Percentiles rank a stretch among this genome's conserved stretches.
These are phyloP conservation scores for Thuja plicata DNA, from an alignment of 83 land plant genomes.

Conservation along the genomic window DNA sequence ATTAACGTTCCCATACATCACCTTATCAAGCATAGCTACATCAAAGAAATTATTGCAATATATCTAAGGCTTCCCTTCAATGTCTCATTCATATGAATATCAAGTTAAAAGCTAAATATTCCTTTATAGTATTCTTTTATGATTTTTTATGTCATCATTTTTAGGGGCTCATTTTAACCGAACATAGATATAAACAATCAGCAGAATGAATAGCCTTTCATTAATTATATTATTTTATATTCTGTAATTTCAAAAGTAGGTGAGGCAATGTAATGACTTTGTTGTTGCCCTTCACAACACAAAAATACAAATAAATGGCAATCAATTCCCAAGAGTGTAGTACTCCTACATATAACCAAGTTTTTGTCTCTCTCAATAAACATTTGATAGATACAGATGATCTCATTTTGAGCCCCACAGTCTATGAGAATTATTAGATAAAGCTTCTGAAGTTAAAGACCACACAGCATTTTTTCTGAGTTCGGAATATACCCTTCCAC, in stretches of 20 bases:
- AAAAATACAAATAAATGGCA: neutral
- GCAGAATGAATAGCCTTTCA: neutral
- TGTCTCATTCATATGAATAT: neutral
- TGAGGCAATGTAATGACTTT: neutral
- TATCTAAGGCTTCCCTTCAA: neutral
- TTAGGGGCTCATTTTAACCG: neutral
- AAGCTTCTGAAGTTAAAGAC: neutral
- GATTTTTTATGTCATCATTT: neutral
- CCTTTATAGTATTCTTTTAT: neutral
- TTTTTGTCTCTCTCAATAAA: neutral
- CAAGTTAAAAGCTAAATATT: neutral
- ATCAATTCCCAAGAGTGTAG: too few species aligned
- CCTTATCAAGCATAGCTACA: neutral
- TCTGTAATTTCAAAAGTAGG: neutral
- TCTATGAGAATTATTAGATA: neutral
- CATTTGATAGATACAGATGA: neutral
- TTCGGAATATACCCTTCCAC: too few species aligned
- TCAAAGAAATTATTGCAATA: neutral
- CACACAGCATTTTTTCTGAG: neutral
- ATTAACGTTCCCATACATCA: neutral
- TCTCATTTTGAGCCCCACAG: neutral
- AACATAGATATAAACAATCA: neutral
- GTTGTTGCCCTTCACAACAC: neutral
- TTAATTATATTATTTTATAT: neutral
- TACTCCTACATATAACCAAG: neutral